Evolutionary conservation across 352 stramenopile species (phyloP).

Genomic region (Elongisporangium senticosum): DNA sequence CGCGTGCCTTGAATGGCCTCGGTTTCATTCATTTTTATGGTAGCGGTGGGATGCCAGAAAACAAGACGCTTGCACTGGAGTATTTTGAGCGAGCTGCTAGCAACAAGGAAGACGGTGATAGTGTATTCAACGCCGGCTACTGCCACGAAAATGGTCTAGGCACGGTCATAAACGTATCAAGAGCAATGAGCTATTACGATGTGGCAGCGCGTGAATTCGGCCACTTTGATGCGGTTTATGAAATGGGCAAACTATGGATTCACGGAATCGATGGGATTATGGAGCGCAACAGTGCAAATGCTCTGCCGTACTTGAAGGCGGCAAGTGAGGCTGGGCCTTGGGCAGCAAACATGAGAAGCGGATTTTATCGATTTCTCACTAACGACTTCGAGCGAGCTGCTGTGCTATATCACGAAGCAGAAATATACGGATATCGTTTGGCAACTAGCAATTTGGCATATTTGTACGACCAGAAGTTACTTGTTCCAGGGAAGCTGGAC

Average conservation of each 20-base stretch:
- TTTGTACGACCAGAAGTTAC: slow-evolving; percentile 59
- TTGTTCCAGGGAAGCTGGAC: slow-evolving; percentile 9
- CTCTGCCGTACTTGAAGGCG: slow-evolving; percentile 47
- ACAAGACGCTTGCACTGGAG: slow-evolving; percentile 71
- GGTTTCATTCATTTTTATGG: slow-evolving; percentile 89
- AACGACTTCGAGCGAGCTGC: slow-evolving; percentile 37
- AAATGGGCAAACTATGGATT: slow-evolving; percentile 60
- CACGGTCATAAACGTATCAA: slow-evolving; percentile 38
- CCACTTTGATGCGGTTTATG: slow-evolving; percentile 80
- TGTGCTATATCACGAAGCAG: slow-evolving; percentile 60
- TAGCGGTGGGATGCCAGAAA: slow-evolving; percentile 48
- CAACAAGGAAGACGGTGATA: slow-evolving; percentile 80
- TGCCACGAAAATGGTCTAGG: slow-evolving; percentile 69
- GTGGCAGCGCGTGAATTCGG: slow-evolving; percentile 65
- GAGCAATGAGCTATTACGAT: slow-evolving; percentile 58
- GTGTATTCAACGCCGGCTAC: slow-evolving; percentile 88
- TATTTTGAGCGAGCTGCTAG: slow-evolving; percentile 80
- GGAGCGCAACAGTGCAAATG: slow-evolving; percentile 14
- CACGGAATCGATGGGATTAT: slow-evolving; percentile 21
- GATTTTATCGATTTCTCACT: slow-evolving; percentile 57
- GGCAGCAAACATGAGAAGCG: slow-evolving; percentile 41
- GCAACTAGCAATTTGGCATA: slow-evolving; percentile 74
- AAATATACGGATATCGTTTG: slow-evolving; percentile 49
- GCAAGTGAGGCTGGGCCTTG: slow-evolving; percentile 62
- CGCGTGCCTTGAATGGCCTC: slow-evolving; percentile 83